Evolutionary conservation across 371 early-diverging fungal genomes (phyloP).

Genomic region (Mortierella sp.): DNA sequence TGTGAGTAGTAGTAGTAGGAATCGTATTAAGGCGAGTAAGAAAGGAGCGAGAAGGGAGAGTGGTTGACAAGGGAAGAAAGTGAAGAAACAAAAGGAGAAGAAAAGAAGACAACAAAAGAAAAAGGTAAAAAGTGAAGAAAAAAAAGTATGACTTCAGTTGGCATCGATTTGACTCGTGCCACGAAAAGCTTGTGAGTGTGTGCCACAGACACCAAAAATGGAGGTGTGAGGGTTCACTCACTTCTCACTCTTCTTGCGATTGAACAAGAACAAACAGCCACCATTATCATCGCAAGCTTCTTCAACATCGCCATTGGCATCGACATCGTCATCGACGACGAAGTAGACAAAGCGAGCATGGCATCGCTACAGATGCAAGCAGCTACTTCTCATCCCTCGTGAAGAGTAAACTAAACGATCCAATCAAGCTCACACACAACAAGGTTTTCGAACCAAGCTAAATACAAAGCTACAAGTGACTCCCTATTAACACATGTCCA

Average conservation of each 20-base stretch:
- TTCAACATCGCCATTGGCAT: neutral
- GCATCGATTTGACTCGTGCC: neutral
- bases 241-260: no score
- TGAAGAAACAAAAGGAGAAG: neutral
- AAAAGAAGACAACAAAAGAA: neutral
- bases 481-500: constrained; percentile 11
- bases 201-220: no score
- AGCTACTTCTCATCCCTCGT: neutral
- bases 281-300: no score
- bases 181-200: no score
- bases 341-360: neutral
- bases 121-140: neutral
- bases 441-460: neutral
- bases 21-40: neutral
- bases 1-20: neutral
- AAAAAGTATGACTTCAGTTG: neutral
- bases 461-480: neutral
- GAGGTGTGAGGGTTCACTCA: no score
- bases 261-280: no score
- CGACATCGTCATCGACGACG: neutral
- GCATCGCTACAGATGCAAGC: no score
- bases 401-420: neutral
- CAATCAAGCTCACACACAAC: neutral
- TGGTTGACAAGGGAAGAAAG: neutral
- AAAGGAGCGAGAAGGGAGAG: neutral